These are phyloP conservation scores for Cladorrhinum sp. DNA, from an alignment of 2,329 filamentous ascomycete genomes.

Conservation along the genomic window DNA sequence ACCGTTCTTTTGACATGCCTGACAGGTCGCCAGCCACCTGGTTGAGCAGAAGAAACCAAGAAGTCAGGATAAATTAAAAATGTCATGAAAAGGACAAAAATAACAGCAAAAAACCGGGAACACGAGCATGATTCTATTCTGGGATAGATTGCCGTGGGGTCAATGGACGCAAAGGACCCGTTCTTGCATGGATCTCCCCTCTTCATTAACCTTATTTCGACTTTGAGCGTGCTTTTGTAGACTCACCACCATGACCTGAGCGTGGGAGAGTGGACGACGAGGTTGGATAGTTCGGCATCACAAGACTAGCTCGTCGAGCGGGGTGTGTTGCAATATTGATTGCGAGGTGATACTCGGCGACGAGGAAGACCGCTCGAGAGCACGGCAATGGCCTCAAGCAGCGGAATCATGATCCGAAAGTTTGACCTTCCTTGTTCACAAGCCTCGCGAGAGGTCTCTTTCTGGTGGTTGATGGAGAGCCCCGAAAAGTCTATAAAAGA, in stretches of 20 bases:
- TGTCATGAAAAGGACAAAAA: conserved; percentile 6
- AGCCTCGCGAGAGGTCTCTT: not conserved
- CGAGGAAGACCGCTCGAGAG: not conserved
- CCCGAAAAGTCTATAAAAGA: conserved; percentile 11
- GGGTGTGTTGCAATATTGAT: conserved; percentile 13
- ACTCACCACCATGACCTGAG: conserved; percentile 1
- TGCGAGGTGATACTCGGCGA: conserved; percentile 10
- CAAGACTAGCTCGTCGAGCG: not conserved
- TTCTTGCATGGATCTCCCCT: not conserved
- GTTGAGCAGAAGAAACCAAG: not conserved
- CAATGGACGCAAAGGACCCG: not conserved
- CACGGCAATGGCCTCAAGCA: not conserved
- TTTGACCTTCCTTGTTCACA: not conserved
- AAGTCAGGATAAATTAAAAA: conserved; percentile 1
- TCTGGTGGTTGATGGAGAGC: not conserved
- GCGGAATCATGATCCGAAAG: conserved; percentile 2
- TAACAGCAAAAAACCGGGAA: conserved; percentile 7
- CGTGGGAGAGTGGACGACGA: not conserved
- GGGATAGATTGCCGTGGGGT: conserved; percentile 4
- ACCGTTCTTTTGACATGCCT: not conserved
- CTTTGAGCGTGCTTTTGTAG: not conserved
- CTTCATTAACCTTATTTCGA: conserved; percentile 11
- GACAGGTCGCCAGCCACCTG: conserved; percentile 6
- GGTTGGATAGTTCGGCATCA: not conserved
- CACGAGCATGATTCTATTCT: conserved; percentile 3